phyloP scores from a whole-genome alignment of 2,329 filamentous ascomycete genomes.

The Claviceps monticola region DNA sequence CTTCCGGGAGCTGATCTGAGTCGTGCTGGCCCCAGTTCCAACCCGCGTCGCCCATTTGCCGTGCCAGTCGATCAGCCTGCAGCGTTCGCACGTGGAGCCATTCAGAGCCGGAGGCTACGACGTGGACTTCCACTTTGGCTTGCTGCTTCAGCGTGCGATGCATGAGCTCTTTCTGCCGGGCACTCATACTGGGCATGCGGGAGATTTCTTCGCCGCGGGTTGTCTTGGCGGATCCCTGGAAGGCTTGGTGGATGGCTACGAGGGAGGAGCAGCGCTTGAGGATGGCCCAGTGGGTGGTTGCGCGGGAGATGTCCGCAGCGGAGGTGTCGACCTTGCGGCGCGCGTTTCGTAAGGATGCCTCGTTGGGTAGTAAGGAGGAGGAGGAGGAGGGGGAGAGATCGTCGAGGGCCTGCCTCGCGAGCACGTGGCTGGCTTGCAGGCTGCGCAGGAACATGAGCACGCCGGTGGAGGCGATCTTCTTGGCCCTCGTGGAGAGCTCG shows the following conservation, averaged over 20 bases:
- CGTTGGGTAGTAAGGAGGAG: too few relatives aligned
- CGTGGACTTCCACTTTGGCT: slow-evolving; percentile 20
- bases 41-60: slow-evolving; percentile 27
- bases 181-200: slow-evolving; percentile 3
- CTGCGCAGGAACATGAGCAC: slow-evolving; percentile 9
- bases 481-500: slow-evolving; percentile 4
- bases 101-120: slow-evolving; percentile 21
- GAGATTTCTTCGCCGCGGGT: slow-evolving; percentile 12
- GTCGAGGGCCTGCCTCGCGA: slow-evolving; percentile 5
- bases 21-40: slow-evolving; percentile 27
- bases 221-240: slow-evolving; percentile 19
- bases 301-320: slow-evolving; percentile 11
- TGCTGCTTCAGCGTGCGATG: slow-evolving; percentile 21
- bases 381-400: slow-evolving; percentile 6
- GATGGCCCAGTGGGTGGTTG: slow-evolving; percentile 16
- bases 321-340: slow-evolving; percentile 13
- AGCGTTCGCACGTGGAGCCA: slow-evolving; percentile 21
- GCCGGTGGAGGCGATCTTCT: slow-evolving; percentile 9
- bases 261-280: slow-evolving; percentile 19
- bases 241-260: slow-evolving; percentile 18
- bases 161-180: slow-evolving; percentile 15
- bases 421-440: slow-evolving; percentile 9
- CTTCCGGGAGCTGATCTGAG: not conserved
- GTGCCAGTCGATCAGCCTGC: slow-evolving; percentile 19
- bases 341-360: not conserved